Percentiles rank a stretch among this genome's conserved stretches.
Evolutionary conservation across 441 rosid species (phyloP).

Genomic region (Gossypium davidsonii): DNA sequence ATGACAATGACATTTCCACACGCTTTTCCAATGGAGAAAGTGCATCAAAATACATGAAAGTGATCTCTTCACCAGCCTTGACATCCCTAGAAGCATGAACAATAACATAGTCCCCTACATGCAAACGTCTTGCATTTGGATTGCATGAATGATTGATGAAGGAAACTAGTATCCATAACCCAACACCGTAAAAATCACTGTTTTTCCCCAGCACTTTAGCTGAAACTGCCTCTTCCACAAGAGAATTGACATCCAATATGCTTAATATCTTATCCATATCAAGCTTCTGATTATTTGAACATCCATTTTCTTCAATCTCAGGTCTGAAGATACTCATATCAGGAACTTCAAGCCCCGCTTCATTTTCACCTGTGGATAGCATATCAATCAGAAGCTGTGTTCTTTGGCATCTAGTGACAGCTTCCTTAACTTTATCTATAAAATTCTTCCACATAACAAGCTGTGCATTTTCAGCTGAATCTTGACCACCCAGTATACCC

Average conservation of each 20-base stretch:
- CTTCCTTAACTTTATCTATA: constrained; percentile 43
- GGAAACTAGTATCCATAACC: constrained; percentile 70
- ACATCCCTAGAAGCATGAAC: constrained; percentile 76
- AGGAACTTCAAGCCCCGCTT: constrained; percentile 48
- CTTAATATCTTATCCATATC: constrained; percentile 45
- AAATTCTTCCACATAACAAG: constrained; percentile 88
- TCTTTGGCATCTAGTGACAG: constrained; percentile 38
- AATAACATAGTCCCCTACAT: constrained; percentile 57
- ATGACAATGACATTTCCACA: constrained; percentile 50
- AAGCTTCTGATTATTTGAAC: constrained; percentile 21
- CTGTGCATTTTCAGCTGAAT: constrained; percentile 48
- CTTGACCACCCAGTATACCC: constrained; percentile 55
- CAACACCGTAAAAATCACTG: constrained; percentile 69
- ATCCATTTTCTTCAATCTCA: constrained; percentile 27
- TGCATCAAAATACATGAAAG: constrained; percentile 64
- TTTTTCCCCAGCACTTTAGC: constrained; percentile 79
- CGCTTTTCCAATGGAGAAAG: constrained; percentile 45
- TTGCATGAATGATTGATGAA: constrained; percentile 80
- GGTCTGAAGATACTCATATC: constrained; percentile 52
- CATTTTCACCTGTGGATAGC: constrained; percentile 59
- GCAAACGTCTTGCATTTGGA: constrained; percentile 69
- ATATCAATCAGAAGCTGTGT: constrained; percentile 32
- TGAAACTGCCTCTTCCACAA: constrained; percentile 69
- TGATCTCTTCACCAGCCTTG: constrained; percentile 77
- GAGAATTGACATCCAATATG: constrained; percentile 79